These are phyloP conservation scores for Ceratobasidium sp. DNA, from an alignment of 1,284 basidiomycete genomes.

Conservation along the genomic window DNA sequence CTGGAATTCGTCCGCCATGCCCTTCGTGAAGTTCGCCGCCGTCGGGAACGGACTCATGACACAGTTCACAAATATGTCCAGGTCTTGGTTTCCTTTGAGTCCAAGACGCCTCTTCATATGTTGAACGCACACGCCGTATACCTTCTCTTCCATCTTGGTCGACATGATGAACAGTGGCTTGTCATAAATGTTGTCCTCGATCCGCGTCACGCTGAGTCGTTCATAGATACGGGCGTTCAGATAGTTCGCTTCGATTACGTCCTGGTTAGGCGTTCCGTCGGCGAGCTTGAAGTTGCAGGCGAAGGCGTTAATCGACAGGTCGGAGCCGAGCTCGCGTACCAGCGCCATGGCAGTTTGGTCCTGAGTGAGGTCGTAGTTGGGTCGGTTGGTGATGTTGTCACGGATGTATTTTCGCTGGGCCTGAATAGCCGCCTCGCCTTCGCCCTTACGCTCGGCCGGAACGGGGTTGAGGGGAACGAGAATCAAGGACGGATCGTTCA, in stretches of 20 bases:
- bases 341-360: slow-evolving; percentile 55
- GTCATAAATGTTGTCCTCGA: slow-evolving; percentile 52
- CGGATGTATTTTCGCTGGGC: slow-evolving; percentile 58
- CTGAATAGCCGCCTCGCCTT: slow-evolving; percentile 50
- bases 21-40: slow-evolving; percentile 53
- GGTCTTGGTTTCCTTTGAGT: slow-evolving; percentile 54
- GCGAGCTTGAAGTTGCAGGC: slow-evolving; percentile 59
- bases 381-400: slow-evolving; percentile 53
- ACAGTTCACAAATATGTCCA: slow-evolving; percentile 58
- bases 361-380: slow-evolving; percentile 55
- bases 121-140: slow-evolving; percentile 55
- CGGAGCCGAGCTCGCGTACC: slow-evolving; percentile 56
- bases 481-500: slow-evolving; percentile 53
- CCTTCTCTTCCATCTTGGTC: slow-evolving; percentile 54
- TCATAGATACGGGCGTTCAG: slow-evolving; percentile 60
- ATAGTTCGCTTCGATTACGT: slow-evolving; percentile 60
- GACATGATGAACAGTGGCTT: slow-evolving; percentile 57
- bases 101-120: slow-evolving; percentile 58
- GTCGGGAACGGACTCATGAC: slow-evolving; percentile 61
- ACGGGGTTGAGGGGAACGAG: slow-evolving; percentile 58
- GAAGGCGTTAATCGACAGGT: slow-evolving; percentile 62
- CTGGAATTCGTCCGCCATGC: slow-evolving; percentile 56
- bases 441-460: slow-evolving; percentile 52
- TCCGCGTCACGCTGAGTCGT: slow-evolving; percentile 54
- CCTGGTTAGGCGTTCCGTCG: slow-evolving; percentile 56